Base-by-base conservation (phyloP, 1,284 basidiomycete species). In the Agaricales sp. region DNA sequence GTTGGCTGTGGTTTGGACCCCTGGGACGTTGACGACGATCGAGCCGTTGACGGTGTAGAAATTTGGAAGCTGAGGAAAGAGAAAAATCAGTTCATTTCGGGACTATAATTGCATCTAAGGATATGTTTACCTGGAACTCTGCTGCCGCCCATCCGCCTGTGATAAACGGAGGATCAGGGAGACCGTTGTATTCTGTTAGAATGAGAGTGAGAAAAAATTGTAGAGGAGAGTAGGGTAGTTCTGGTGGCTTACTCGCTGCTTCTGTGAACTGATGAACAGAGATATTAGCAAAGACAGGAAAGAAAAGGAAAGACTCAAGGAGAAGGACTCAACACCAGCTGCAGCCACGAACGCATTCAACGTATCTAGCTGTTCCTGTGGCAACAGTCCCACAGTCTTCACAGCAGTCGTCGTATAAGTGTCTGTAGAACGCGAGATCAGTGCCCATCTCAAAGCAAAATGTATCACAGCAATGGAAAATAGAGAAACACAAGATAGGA, bases 261-360 rank as follows among this genome's bases (percentile, higher is more conserved):
- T 72, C 63, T 12, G 62, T 63, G 57, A 68, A 75, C 71, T 73
- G 47, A 20, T 46, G 18, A 43, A 21, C 11, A 43, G 11, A 37
- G 30, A 37, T 23, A 35, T 14, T 11, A 45, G 14, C 24, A 47
- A 3, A 51, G 16, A 23, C n/a, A 22, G 3, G 44, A 25, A 50
- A 3, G 49, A 30, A 48, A 45, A 8, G 2, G n/a, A 35, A 35
- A 8, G 30, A 8, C 8, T 35, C n/a, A 35, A 35, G 11, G 30
- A n/a, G n/a, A 50, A 19, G 47, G 43, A 65, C 72, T 54, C 56
- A 76, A n/a, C 74, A 19, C 82, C 81, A 18, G 78, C 73, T 4
- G 81, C 74, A 24, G 81, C 73, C 4, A 74, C 62, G 56, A 82
- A 83, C 12, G 71, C 66, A 37, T 68, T 71, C 30, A 35, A 35